Evolutionary conservation across 2,329 filamentous ascomycete species (phyloP), one percentile per base, ranked within the genome.

Genomic region (Scedosporium boydii): DNA sequence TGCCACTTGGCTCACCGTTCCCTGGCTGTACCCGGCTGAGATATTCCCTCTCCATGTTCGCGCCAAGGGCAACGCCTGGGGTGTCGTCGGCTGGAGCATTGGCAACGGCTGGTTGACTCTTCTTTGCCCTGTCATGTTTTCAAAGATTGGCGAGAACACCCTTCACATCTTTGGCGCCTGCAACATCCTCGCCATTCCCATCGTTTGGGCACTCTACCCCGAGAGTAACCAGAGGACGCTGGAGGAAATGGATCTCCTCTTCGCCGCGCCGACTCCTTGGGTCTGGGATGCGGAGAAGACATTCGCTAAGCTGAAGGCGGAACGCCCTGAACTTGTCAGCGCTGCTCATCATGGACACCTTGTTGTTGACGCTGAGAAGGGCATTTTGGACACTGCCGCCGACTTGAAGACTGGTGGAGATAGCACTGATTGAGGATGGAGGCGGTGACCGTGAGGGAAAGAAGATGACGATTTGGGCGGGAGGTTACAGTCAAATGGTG

Each of bases 91-190:
- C 72, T 88, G 86, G 86, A 77, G 79, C 42, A 90, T 86, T 85
- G 88, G 89, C 0, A 90, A 91, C 73, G 92, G 91, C 74, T 78
- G 90, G 66, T 81, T 87, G 64, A 84, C 84, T 0, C 92, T 93
- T 77, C 91, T 91, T 77, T 91, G 89, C 0, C 87, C 89, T 0
- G 92, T 91, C 74, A 92, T 93, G 66, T 76, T 88, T 3, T 73
- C 81, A 55, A 77, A 78, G n/a, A 81, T 77, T 7, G 73, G 71
- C 3, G 82, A 75, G 69, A 80, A 80, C 12, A 80, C 80, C 0
- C 87, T 86, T 65, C 77, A 85, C 58, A 87, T 87, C 74, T 87
- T 87, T 64, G 70, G 71, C 6, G 70, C 69, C 23, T 77, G 80
- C 60, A 76, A 77, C 65, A 75, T 75, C 18, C 68, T 74, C 4